phyloP scores from a whole-genome alignment of 495 filamentous ascomycete genomes.

The Aspergillus sclerotioniger region DNA sequence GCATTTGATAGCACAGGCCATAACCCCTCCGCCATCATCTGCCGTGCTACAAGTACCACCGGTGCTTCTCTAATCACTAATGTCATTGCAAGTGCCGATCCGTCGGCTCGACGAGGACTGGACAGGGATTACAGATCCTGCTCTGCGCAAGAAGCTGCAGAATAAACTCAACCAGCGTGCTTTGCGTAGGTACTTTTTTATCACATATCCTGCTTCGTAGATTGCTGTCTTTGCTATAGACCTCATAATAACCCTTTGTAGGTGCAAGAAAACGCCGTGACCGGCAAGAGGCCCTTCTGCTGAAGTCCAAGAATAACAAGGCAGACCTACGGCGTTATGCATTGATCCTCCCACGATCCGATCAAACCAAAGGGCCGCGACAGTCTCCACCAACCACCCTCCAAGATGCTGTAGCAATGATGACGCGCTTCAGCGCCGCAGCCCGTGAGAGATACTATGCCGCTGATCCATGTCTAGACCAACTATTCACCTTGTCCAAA shows the following conservation, averaged over 20 bases:
- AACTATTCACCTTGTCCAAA: conserved; percentile 13
- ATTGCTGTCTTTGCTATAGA: conserved; percentile 2
- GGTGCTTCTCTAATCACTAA: not conserved
- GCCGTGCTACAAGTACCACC: not conserved
- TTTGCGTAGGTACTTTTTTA: conserved; percentile 8
- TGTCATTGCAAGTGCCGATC: conserved; percentile 3
- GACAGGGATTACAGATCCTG: conserved; percentile 17
- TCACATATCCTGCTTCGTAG: not conserved
- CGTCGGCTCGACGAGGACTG: conserved; percentile 15
- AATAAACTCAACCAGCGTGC: conserved; percentile 19
- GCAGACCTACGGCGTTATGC: not conserved
- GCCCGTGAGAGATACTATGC: conserved; percentile 12
- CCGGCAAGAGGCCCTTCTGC: conserved; percentile 1
- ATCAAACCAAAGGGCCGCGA: conserved; percentile 2
- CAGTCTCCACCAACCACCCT: conserved; percentile 1
- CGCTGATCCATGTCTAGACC: conserved; percentile 12
- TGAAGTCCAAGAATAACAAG: conserved; percentile 1
- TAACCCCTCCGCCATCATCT: too few relatives aligned
- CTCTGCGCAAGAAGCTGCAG: conserved; percentile 11
- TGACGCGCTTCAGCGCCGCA: conserved; percentile 8
- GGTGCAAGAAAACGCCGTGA: conserved; percentile 9
- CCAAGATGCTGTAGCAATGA: conserved; percentile 4
- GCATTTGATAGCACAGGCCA: too few relatives aligned
- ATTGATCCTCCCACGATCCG: conserved; percentile 1
- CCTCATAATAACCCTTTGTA: not conserved